A percentile compares a stretch with the other conserved stretches of the same genome.
Conservation (phyloP, 495 filamentous ascomycete genomes). For the Viridothelium virens region DNA sequence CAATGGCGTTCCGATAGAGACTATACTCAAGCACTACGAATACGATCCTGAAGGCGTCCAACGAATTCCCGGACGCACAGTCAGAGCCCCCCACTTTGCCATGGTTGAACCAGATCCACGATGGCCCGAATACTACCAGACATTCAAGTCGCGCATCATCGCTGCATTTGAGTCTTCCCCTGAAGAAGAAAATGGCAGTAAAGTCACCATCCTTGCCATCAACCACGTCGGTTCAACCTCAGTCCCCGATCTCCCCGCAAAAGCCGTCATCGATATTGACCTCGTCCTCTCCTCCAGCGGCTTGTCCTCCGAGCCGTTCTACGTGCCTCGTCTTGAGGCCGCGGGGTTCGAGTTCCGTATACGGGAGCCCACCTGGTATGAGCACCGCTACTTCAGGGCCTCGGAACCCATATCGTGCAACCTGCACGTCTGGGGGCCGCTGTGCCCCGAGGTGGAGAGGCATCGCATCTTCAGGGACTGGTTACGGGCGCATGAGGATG, state of each 20-base stretch:
- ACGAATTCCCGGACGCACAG: constrained; percentile 18
- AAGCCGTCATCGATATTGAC: constrained; percentile 46
- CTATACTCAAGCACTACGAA: constrained; percentile 11
- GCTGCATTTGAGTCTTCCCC: constrained; percentile 29
- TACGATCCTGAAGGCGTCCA: constrained; percentile 18
- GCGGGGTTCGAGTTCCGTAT: constrained; percentile 41
- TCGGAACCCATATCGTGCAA: constrained; percentile 30
- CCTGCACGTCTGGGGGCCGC: constrained; percentile 44
- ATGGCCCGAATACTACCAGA: constrained; percentile 38
- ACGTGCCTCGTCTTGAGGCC: constrained; percentile 39
- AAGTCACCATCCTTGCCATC: constrained; percentile 26
- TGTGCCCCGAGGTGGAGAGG: constrained; percentile 36
- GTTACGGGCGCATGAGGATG: constrained; percentile 35
- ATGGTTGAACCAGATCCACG: constrained; percentile 39
- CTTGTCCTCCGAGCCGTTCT: constrained; percentile 34
- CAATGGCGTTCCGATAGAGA: constrained; percentile 22
- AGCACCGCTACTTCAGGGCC: constrained; percentile 41
- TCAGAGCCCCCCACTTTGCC: constrained; percentile 21
- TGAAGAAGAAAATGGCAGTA: background rate
- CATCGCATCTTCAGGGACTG: constrained; percentile 45
- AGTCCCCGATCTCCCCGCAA: constrained; percentile 43
- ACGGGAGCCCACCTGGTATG: constrained; percentile 42
- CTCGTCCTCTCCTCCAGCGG: constrained; percentile 36
- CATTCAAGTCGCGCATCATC: constrained; percentile 31
- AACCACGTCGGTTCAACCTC: constrained; percentile 46